phyloP scores from a whole-genome alignment of 352 stramenopile genomes.

The Phytophthora macrochlamydospora region DNA sequence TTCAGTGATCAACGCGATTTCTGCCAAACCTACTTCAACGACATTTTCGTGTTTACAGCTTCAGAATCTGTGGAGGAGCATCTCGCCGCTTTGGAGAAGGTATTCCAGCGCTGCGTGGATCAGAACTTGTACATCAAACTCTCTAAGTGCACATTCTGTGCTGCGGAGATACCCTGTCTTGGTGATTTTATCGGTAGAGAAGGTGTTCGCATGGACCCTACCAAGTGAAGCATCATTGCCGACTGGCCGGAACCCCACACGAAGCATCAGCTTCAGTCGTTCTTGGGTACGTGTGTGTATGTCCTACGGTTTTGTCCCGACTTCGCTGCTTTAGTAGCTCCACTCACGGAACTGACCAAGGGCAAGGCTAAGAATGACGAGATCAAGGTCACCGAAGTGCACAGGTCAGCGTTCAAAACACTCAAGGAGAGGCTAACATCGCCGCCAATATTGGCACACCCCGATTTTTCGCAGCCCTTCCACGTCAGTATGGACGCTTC shows the following conservation, averaged over 20 bases:
- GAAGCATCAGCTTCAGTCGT: not conserved
- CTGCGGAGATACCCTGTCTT: not conserved
- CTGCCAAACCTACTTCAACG: slow-evolving; percentile 11
- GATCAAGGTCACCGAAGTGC: too few species aligned
- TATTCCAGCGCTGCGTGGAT: not conserved
- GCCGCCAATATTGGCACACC: slow-evolving; percentile 4
- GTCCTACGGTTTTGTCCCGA: not conserved
- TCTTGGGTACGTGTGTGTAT: slow-evolving; percentile 11
- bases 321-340: not conserved
- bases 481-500: slow-evolving; percentile 7
- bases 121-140: not conserved
- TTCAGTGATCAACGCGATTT: not conserved
- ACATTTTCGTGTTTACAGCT: slow-evolving; percentile 8
- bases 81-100: not conserved
- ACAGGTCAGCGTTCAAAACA: not conserved
- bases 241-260: slow-evolving; percentile 3
- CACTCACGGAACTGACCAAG: not conserved
- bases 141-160: slow-evolving; percentile 10
- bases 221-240: not conserved
- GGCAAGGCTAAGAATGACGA: not conserved
- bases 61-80: not conserved
- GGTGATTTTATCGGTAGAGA: slow-evolving; percentile 1
- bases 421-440: slow-evolving; percentile 1
- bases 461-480: slow-evolving; percentile 7
- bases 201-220: slow-evolving; percentile 4